Evolutionary conservation across 495 filamentous ascomycete species (phyloP).

Genomic region (Podospora didyma): DNA sequence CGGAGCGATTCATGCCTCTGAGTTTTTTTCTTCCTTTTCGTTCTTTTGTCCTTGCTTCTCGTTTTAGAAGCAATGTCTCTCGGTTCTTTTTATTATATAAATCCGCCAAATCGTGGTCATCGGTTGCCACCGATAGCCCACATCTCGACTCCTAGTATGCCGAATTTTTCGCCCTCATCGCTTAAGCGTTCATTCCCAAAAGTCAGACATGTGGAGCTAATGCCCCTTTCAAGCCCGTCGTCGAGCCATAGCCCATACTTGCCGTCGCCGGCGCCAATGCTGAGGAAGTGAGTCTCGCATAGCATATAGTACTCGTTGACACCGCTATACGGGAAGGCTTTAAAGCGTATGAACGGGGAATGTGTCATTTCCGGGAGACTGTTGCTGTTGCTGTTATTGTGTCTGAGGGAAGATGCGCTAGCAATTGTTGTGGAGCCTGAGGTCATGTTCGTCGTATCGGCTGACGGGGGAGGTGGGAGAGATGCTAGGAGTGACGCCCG

Average conservation of each 20-base stretch:
- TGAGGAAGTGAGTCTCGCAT: slow-evolving; percentile 82
- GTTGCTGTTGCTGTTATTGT: neutral
- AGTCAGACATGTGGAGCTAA: slow-evolving; percentile 76
- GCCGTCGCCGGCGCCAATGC: slow-evolving; percentile 82
- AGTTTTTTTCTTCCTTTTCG: too few species aligned
- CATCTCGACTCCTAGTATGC: slow-evolving; percentile 84
- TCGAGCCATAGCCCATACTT: slow-evolving; percentile 93
- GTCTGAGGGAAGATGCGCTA: neutral
- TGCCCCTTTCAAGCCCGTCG: slow-evolving; percentile 77
- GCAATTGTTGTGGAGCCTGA: slow-evolving; percentile 65
- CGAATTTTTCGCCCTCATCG: slow-evolving; percentile 90
- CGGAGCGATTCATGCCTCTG: too few species aligned
- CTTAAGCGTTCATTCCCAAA: slow-evolving; percentile 97
- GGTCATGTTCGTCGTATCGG: slow-evolving; percentile 64
- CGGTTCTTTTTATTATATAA: too few species aligned
- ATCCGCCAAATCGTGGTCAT: too few species aligned
- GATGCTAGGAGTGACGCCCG: slow-evolving; percentile 61
- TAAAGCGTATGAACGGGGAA: slow-evolving; percentile 72
- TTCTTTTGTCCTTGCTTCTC: too few species aligned
- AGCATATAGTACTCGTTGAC: slow-evolving; percentile 96
- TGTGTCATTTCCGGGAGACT: slow-evolving; percentile 5
- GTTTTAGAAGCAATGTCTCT: too few species aligned
- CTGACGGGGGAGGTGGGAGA: slow-evolving; percentile 69
- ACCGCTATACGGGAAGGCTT: slow-evolving; percentile 93
- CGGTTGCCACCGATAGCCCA: slow-evolving; percentile 63